These are phyloP conservation scores for Capronia coronata DNA, from an alignment of 2,329 filamentous ascomycete genomes.

Conservation along the genomic window DNA sequence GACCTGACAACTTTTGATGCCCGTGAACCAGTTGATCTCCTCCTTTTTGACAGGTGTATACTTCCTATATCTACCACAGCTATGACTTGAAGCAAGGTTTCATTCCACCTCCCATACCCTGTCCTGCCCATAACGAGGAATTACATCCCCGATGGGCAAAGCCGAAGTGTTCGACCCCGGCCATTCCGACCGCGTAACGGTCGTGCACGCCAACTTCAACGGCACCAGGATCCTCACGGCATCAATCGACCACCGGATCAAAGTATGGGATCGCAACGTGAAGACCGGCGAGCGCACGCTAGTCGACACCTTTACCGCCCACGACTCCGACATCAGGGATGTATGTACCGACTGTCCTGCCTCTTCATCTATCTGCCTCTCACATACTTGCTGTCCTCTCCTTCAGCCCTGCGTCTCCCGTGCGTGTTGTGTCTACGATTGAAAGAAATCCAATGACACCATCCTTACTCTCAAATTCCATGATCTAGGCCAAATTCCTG, in stretches of 20 bases:
- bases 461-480: no score
- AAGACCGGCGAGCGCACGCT: constrained; percentile 69
- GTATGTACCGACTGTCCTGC: constrained; percentile 44
- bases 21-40: no score
- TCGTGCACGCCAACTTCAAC: constrained; percentile 85
- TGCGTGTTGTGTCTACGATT: no score
- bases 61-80: no score
- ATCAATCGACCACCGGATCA: constrained; percentile 85
- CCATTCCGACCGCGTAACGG: constrained; percentile 63
- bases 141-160: constrained; percentile 8
- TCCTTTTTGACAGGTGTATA: background rate
- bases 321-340: constrained; percentile 84
- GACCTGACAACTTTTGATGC: no score
- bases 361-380: no score
- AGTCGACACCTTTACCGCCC: constrained; percentile 75
- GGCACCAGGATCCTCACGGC: constrained; percentile 87
- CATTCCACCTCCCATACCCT: background rate
- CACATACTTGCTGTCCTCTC: background rate
- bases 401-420: background rate
- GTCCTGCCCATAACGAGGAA: background rate
- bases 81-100: background rate
- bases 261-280: constrained; percentile 78
- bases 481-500: constrained; percentile 75
- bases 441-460: no score
- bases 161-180: constrained; percentile 40